A percentile compares a stretch with the other conserved stretches of the same genome.
phyloP scores from a whole-genome alignment of 768 basidiomycete species.

The Saitozyma podzolica region DNA sequence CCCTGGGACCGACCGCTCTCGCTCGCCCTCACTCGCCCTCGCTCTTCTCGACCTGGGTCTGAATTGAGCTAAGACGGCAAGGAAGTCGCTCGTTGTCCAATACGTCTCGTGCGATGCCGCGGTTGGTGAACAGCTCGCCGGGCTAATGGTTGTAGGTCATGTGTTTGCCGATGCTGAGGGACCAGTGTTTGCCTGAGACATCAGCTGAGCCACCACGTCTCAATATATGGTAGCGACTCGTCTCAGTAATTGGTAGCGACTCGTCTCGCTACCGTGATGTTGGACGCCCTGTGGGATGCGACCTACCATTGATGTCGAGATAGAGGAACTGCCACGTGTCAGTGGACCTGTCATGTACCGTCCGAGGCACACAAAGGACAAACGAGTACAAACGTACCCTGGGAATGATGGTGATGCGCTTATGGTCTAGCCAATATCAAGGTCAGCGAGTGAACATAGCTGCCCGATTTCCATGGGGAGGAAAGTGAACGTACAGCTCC shows the following conservation, averaged over 20 bases:
- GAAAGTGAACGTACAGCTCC: conserved; percentile 13
- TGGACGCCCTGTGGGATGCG: neutral
- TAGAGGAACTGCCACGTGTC: conserved; percentile 22
- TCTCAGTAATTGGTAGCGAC: too few relatives aligned
- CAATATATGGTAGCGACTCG: too few relatives aligned
- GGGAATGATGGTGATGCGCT: conserved; percentile 40
- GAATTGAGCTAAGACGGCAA: too few relatives aligned
- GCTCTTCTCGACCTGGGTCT: too few relatives aligned
- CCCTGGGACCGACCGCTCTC: too few relatives aligned
- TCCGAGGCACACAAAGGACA: too few relatives aligned
- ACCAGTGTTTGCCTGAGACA: conserved; percentile 30
- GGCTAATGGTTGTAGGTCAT: conserved; percentile 23
- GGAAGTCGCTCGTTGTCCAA: neutral
- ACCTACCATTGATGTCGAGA: conserved; percentile 38
- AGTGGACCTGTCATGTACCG: neutral
- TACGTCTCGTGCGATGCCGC: neutral
- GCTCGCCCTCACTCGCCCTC: too few relatives aligned
- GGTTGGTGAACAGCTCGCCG: neutral
- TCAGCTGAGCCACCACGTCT: neutral
- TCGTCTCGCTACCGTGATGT: neutral
- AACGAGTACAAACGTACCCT: conserved; percentile 24
- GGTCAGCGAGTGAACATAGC: too few relatives aligned
- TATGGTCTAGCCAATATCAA: conserved; percentile 21
- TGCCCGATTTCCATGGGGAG: too few relatives aligned
- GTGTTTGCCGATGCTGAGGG: conserved; percentile 34